Percentiles rank a stretch among this genome's conserved stretches.
Evolutionary conservation across 75 land plant species (phyloP).

Genomic region (Pinus tabuliformis): DNA sequence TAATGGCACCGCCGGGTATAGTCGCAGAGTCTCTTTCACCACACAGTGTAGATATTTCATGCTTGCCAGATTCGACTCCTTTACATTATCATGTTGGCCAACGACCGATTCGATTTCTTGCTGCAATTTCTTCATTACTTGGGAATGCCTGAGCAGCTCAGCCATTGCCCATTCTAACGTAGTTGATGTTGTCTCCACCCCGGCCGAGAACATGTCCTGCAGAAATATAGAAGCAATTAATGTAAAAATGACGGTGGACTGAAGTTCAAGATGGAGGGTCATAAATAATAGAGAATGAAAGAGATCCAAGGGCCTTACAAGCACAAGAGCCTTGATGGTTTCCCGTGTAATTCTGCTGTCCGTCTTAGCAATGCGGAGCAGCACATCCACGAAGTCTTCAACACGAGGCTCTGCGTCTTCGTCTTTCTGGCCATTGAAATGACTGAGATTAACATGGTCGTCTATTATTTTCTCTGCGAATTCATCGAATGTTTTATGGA

Average conservation of each 20-base stretch:
- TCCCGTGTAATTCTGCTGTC: constrained; percentile 8
- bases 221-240: not conserved
- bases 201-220: not conserved
- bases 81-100: not conserved
- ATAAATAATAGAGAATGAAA: too few species aligned
- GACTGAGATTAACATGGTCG: constrained; percentile 12
- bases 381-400: constrained; percentile 22
- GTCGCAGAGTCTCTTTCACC: constrained; percentile 18
- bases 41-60: not conserved
- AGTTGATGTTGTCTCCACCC: not conserved
- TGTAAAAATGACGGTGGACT: too few species aligned
- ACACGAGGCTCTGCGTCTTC: not conserved
- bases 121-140: not conserved
- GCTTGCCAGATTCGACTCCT: constrained; percentile 8
- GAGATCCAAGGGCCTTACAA: constrained; percentile 7
- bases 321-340: constrained; percentile 21
- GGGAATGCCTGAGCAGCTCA: not conserved
- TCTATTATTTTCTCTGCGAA: constrained; percentile 34
- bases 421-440: not conserved
- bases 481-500: constrained; percentile 18
- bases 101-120: constrained; percentile 13
- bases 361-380: constrained; percentile 15
- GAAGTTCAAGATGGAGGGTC: not conserved
- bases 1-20: constrained; percentile 14
- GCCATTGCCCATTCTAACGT: constrained; percentile 3